Percentiles rank a stretch among this genome's conserved stretches.
Evolutionary conservation across 2,329 filamentous ascomycete species (phyloP).

Genomic region (Phyllosticta paracitricarpa): DNA sequence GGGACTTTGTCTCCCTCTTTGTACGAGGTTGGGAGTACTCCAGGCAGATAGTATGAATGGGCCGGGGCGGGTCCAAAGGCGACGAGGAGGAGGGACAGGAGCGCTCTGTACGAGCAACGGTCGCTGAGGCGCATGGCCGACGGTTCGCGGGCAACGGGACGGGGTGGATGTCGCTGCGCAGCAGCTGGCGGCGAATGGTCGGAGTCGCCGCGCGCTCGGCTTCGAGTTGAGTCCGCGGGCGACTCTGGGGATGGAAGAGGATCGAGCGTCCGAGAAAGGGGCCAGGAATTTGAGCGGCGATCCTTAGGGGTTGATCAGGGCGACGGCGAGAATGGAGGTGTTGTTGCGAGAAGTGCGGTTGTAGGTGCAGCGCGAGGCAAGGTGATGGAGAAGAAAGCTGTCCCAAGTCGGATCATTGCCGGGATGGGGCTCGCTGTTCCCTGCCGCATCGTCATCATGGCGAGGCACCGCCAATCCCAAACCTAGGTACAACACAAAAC

Average conservation of each 20-base stretch:
- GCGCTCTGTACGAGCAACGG: conserved; percentile 17
- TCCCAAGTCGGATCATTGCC: background rate
- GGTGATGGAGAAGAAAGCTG: background rate
- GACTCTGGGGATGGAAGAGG: background rate
- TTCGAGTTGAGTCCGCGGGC: background rate
- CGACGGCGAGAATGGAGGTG: background rate
- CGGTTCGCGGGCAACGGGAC: background rate
- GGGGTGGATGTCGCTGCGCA: conserved; percentile 1
- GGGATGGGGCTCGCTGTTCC: background rate
- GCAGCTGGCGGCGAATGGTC: conserved; percentile 5
- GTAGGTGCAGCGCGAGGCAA: background rate
- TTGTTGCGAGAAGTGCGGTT: background rate
- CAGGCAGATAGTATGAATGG: conserved; percentile 86
- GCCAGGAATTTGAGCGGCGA: background rate
- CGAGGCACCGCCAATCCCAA: background rate
- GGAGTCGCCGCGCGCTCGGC: conserved; percentile 5
- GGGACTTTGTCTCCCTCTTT: conserved; percentile 68
- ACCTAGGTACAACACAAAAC: background rate
- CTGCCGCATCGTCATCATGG: background rate
- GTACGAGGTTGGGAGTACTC: conserved; percentile 91
- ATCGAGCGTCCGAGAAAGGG: background rate
- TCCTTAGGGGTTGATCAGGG: background rate
- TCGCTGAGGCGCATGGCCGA: conserved; percentile 22
- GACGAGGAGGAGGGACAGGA: conserved; percentile 29
- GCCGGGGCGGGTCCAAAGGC: conserved; percentile 24